A percentile compares a stretch with the other conserved stretches of the same genome.
Evolutionary conservation across 2,329 filamentous ascomycete species (phyloP).

Genomic region (Trichoderma sp.): DNA sequence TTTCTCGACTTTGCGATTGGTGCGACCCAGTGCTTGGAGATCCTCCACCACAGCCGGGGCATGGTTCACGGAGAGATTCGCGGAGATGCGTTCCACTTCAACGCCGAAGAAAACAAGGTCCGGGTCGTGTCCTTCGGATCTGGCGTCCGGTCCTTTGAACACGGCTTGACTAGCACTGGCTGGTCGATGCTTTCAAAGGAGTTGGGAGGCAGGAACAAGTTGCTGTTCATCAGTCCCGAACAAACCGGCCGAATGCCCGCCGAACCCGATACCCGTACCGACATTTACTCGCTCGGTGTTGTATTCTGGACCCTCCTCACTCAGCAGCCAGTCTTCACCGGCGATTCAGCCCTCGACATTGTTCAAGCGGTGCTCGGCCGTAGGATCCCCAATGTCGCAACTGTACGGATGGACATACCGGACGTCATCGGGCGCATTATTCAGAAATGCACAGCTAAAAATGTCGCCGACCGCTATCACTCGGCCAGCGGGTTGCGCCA

Average conservation of each 20-base stretch:
- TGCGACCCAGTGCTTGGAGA: slow-evolving; percentile 78
- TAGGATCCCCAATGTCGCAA: slow-evolving; percentile 72
- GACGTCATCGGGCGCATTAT: slow-evolving; percentile 79
- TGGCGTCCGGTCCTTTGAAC: slow-evolving; percentile 82
- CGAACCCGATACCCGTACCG: slow-evolving; percentile 86
- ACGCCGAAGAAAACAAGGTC: slow-evolving; percentile 64
- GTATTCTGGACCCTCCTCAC: slow-evolving; percentile 84
- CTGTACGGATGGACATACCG: slow-evolving; percentile 76
- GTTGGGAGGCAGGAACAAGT: slow-evolving; percentile 80
- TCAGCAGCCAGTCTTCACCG: slow-evolving; percentile 75
- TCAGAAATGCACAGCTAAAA: slow-evolving; percentile 88
- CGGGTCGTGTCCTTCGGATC: slow-evolving; percentile 83
- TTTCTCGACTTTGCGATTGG: slow-evolving; percentile 93
- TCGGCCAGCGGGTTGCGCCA: slow-evolving; percentile 82
- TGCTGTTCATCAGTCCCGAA: slow-evolving; percentile 90
- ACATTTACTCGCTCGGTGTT: slow-evolving; percentile 89
- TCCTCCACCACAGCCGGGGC: slow-evolving; percentile 84
- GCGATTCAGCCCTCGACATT: slow-evolving; percentile 78
- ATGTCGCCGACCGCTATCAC: slow-evolving; percentile 82
- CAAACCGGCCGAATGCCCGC: slow-evolving; percentile 91
- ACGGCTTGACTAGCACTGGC: slow-evolving; percentile 78
- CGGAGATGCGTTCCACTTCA: slow-evolving; percentile 87
- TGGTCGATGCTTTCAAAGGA: slow-evolving; percentile 84
- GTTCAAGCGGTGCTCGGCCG: slow-evolving; percentile 84
- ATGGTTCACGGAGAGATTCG: slow-evolving; percentile 89